These are phyloP conservation scores for Aspergillus sclerotialis DNA, from an alignment of 2,329 filamentous ascomycete genomes.

Conservation along the genomic window DNA sequence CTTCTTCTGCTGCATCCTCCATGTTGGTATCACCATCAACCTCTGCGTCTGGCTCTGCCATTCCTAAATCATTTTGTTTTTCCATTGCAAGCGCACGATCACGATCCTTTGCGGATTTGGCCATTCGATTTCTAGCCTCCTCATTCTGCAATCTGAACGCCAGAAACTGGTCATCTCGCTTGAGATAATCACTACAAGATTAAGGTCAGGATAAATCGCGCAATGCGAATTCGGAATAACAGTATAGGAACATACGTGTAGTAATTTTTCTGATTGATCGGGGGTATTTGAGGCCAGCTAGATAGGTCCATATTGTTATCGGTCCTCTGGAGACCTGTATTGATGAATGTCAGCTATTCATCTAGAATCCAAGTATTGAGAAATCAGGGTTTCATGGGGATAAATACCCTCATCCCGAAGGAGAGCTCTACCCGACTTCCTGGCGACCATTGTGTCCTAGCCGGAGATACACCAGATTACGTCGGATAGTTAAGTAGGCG, in stretches of 20 bases:
- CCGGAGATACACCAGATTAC: not conserved
- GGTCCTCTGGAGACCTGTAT: constrained; percentile 79
- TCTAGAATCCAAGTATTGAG: not conserved
- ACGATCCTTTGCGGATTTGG: constrained; percentile 78
- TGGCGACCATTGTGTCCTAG: constrained; percentile 51
- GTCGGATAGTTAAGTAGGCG: too few species aligned
- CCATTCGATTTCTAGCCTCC: constrained; percentile 73
- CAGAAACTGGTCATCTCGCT: constrained; percentile 93
- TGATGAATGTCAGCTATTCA: constrained; percentile 6
- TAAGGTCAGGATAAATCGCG: too few species aligned
- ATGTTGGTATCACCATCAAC: constrained; percentile 50
- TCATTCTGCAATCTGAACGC: constrained; percentile 83
- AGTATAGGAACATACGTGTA: constrained; percentile 63
- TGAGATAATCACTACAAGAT: constrained; percentile 76
- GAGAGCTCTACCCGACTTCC: constrained; percentile 58
- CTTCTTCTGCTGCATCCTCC: constrained; percentile 48
- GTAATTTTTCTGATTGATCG: constrained; percentile 99
- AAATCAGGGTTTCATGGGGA: not conserved
- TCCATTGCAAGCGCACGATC: constrained; percentile 76
- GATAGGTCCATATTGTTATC: constrained; percentile 98
- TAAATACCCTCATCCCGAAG: constrained; percentile 51
- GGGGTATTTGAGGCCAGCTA: constrained; percentile 83
- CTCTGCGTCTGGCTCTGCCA: constrained; percentile 41
- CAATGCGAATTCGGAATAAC: too few species aligned
- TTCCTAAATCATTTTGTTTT: constrained; percentile 58